Percentiles rank a stretch among this genome's conserved stretches.
These are phyloP conservation scores for Colletotrichum agaves DNA, from an alignment of 2,329 filamentous ascomycete species.

Conservation along the genomic window DNA sequence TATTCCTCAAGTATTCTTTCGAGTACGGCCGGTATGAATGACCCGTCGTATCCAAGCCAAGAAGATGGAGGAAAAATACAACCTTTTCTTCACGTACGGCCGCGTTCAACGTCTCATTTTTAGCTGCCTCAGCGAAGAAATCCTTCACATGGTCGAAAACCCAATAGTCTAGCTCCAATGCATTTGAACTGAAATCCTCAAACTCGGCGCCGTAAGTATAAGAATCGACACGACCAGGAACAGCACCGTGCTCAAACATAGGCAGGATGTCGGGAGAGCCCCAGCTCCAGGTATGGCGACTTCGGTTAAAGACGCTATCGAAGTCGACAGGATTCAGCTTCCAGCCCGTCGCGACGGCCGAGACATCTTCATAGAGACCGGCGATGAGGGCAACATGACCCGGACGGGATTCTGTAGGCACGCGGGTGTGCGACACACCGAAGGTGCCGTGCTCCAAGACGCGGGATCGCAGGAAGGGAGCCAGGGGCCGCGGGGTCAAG, in stretches of 20 bases:
- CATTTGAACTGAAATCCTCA: constrained; percentile 90
- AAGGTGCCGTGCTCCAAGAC: constrained; percentile 93
- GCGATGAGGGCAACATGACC: constrained; percentile 98
- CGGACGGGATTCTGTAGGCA: constrained; percentile 95
- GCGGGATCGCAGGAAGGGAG: constrained; percentile 90
- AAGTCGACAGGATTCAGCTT: constrained; percentile 98
- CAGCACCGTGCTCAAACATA: constrained; percentile 96
- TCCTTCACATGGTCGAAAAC: constrained; percentile 94
- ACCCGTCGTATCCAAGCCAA: constrained; percentile 91
- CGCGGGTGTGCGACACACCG: constrained; percentile 94
- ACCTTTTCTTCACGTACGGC: constrained; percentile 83
- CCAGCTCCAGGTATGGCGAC: constrained; percentile 98
- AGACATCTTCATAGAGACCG: constrained; percentile 97
- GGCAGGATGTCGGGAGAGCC: constrained; percentile 96
- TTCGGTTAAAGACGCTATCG: constrained; percentile 98
- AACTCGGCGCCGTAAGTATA: constrained; percentile 84
- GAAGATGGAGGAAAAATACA: constrained; percentile 94
- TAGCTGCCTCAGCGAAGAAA: constrained; percentile 83
- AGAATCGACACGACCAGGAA: constrained; percentile 87
- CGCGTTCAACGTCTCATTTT: constrained; percentile 78
- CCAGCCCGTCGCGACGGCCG: constrained; percentile 96
- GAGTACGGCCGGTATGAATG: constrained; percentile 92
- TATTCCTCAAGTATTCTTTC: constrained; percentile 92
- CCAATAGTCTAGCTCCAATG: constrained; percentile 86
- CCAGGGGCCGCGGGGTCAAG: constrained; percentile 80